Conservation (phyloP, 2,329 filamentous ascomycete genomes). For the Diaporthe ampelina region DNA sequence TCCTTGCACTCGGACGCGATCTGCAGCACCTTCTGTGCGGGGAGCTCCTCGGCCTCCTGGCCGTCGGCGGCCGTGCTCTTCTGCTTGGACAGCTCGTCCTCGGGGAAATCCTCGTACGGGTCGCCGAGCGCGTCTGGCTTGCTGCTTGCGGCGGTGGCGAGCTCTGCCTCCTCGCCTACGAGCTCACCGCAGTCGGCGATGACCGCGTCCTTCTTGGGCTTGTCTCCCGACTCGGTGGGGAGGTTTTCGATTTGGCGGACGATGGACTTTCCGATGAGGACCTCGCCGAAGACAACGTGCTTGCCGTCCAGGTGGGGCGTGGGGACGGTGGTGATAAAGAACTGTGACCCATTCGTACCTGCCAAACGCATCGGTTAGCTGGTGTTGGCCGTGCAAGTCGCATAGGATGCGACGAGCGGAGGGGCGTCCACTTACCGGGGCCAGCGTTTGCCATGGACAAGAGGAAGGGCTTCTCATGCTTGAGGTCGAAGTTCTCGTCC, state of each 20-base stretch:
- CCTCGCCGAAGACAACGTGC: constrained; percentile 97
- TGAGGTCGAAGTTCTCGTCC: constrained; percentile 93
- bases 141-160: constrained; percentile 73
- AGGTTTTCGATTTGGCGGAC: constrained; percentile 92
- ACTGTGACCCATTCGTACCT: constrained; percentile 97
- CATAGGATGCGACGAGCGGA: too few species aligned
- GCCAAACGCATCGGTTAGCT: constrained; percentile 24
- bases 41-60: constrained; percentile 64
- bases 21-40: constrained; percentile 77
- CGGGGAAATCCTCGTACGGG: constrained; percentile 94
- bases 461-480: constrained; percentile 94
- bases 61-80: constrained; percentile 52
- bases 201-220: constrained; percentile 79
- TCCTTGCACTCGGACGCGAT: constrained; percentile 90
- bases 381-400: too few species aligned
- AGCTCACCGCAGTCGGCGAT: constrained; percentile 92
- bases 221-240: constrained; percentile 80
- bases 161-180: constrained; percentile 66
- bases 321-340: constrained; percentile 97
- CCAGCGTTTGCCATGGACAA: constrained; percentile 99
- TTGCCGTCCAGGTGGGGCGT: constrained; percentile 96
- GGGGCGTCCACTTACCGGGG: constrained; percentile 71
- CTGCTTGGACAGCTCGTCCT: constrained; percentile 73
- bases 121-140: constrained; percentile 87
- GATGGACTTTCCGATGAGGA: constrained; percentile 91